A percentile compares a stretch with the other conserved stretches of the same genome.
Conservation (phyloP, 2,329 filamentous ascomycete genomes). For the Erysiphe neolycopersici region DNA sequence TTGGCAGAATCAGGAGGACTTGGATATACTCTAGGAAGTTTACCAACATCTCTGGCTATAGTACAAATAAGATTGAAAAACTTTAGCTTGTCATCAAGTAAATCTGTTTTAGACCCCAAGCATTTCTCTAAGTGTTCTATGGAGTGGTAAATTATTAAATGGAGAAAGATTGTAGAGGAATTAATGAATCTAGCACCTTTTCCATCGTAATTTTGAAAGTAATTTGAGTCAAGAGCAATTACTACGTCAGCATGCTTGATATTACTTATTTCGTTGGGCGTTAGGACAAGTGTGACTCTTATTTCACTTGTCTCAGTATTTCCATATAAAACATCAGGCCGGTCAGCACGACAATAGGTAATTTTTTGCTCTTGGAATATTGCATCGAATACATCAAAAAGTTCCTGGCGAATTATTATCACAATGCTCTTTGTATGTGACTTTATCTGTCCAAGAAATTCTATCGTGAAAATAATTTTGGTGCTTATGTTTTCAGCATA, state of each 20-base stretch:
- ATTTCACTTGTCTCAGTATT: slow-evolving; percentile 4
- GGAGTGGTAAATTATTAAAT: slow-evolving; percentile 9
- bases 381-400: slow-evolving; percentile 25
- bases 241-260: slow-evolving; percentile 5
- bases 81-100: slow-evolving; percentile 4
- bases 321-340: slow-evolving; percentile 9
- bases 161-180: slow-evolving; percentile 6
- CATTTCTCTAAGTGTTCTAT: slow-evolving; percentile 12
- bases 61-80: slow-evolving; percentile 8
- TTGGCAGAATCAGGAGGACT: slow-evolving; percentile 8
- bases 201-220: slow-evolving; percentile 2
- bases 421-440: slow-evolving; percentile 21
- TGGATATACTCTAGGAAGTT: slow-evolving; percentile 2
- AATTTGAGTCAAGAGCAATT: slow-evolving; percentile 8
- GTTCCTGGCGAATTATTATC: slow-evolving; percentile 23
- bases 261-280: slow-evolving; percentile 3
- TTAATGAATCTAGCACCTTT: slow-evolving; percentile 1
- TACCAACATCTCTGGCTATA: slow-evolving; percentile 7
- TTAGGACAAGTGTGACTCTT: slow-evolving; percentile 9
- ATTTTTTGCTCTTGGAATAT: slow-evolving; percentile 19
- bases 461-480: slow-evolving; percentile 32
- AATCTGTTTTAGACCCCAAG: slow-evolving; percentile 4
- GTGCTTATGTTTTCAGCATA: slow-evolving; percentile 28
- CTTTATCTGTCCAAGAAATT: slow-evolving; percentile 22
- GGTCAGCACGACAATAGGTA: slow-evolving; percentile 10